phyloP scores from a whole-genome alignment of 306 rosid genomes.

The Albizia julibrissin region DNA sequence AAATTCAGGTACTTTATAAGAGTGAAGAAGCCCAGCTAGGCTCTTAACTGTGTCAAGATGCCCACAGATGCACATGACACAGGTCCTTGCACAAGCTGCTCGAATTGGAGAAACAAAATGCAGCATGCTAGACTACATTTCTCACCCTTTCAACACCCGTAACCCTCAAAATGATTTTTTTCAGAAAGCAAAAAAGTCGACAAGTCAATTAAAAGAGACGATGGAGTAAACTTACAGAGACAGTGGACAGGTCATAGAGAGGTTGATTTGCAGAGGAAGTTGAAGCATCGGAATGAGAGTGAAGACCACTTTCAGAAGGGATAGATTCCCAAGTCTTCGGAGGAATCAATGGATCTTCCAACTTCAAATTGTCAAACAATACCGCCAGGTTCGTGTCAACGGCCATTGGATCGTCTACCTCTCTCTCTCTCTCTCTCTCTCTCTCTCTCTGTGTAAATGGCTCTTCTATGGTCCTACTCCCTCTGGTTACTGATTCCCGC shows the following conservation, averaged over 20 bases:
- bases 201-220: not conserved
- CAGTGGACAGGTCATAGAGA: conserved; percentile 44
- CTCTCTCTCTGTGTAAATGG: not conserved
- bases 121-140: not conserved
- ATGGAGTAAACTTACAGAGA: conserved; percentile 64
- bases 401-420: conserved; percentile 38
- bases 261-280: conserved; percentile 37
- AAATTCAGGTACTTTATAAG: not conserved
- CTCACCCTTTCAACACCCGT: not conserved
- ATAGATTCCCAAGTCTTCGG: conserved; percentile 81
- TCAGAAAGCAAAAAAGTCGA: not conserved
- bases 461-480: not conserved
- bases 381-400: conserved; percentile 53
- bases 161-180: not conserved
- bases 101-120: not conserved
- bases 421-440: not conserved
- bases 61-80: not conserved
- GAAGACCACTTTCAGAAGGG: conserved; percentile 55
- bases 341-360: conserved; percentile 78
- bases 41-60: not conserved
- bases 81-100: not conserved
- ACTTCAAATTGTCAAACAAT: conserved; percentile 63
- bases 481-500: not conserved
- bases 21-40: not conserved
- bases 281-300: not conserved